Percentiles rank a stretch among this genome's conserved stretches.
Evolutionary conservation across 1,284 basidiomycete species (phyloP).

Genomic region (Trichosporon sp.): DNA sequence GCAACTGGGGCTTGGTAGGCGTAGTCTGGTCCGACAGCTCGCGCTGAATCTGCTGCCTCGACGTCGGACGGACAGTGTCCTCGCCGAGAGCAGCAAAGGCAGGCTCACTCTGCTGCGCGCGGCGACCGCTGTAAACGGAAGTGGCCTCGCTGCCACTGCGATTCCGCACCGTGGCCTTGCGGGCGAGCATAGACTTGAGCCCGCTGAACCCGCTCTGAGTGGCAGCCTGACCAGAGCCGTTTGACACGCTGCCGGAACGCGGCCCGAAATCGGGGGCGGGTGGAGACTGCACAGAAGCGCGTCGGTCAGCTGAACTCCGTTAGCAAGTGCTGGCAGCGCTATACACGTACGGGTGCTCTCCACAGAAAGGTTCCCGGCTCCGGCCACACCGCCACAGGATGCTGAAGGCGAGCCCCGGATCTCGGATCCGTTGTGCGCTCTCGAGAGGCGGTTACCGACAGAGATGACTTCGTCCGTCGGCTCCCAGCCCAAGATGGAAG

Average conservation of each 20-base stretch:
- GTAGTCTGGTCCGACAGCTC: background rate
- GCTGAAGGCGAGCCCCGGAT: constrained; percentile 10
- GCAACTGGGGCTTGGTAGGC: constrained; percentile 27
- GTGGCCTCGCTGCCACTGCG: constrained; percentile 38
- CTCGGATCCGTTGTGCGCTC: constrained; percentile 31
- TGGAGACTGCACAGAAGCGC: constrained; percentile 21
- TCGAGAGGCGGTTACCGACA: constrained; percentile 44
- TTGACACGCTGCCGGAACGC: constrained; percentile 28
- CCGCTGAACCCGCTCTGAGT: constrained; percentile 44
- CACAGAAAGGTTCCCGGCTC: constrained; percentile 24
- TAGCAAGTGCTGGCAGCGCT: background rate
- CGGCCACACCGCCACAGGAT: background rate
- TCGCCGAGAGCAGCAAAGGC: constrained; percentile 11
- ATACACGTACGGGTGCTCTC: constrained; percentile 34
- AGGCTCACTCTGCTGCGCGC: constrained; percentile 13
- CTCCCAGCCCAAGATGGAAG: constrained; percentile 52
- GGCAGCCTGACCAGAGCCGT: constrained; percentile 38
- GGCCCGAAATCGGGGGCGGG: constrained; percentile 42
- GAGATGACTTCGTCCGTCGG: constrained; percentile 45
- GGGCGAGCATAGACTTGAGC: constrained; percentile 56
- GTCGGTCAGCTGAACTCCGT: constrained; percentile 21
- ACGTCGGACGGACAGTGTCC: background rate
- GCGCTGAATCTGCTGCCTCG: constrained; percentile 1
- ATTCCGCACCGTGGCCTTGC: constrained; percentile 48
- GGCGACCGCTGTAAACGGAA: constrained; percentile 36